Evolutionary conservation across 495 filamentous ascomycete genomes (phyloP).

Genomic region (Penicillium argentinense): DNA sequence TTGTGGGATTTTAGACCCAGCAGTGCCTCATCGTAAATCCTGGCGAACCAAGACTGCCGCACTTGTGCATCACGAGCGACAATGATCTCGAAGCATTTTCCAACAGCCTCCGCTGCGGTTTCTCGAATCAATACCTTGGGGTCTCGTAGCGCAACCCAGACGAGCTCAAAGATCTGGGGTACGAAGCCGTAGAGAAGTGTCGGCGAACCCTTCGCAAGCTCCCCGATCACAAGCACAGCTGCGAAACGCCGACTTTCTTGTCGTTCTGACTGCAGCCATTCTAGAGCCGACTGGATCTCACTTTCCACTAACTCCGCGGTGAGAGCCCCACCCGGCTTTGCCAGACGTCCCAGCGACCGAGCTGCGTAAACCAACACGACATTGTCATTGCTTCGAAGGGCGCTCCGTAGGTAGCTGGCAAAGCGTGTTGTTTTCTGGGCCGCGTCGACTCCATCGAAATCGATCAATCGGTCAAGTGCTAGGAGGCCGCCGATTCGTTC

Average conservation of each 20-base stretch:
- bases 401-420: constrained; percentile 81
- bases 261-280: constrained; percentile 94
- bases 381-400: constrained; percentile 85
- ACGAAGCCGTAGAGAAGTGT: constrained; percentile 93
- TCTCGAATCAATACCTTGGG: constrained; percentile 86
- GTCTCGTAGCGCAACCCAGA: constrained; percentile 92
- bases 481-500: constrained; percentile 90
- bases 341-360: constrained; percentile 81
- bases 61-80: constrained; percentile 82
- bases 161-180: constrained; percentile 83
- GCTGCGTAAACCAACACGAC: constrained; percentile 85
- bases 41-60: constrained; percentile 80
- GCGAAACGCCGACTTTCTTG: constrained; percentile 89
- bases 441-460: constrained; percentile 92
- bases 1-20: constrained; percentile 75
- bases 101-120: constrained; percentile 84
- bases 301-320: constrained; percentile 96
- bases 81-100: constrained; percentile 92
- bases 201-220: constrained; percentile 86
- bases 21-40: constrained; percentile 81
- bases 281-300: constrained; percentile 89
- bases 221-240: constrained; percentile 84
- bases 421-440: constrained; percentile 94
- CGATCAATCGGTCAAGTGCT: constrained; percentile 87
- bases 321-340: constrained; percentile 86